These are phyloP conservation scores for Aspergillus hiratsukae DNA, from an alignment of 2,329 filamentous ascomycete genomes.

Conservation along the genomic window DNA sequence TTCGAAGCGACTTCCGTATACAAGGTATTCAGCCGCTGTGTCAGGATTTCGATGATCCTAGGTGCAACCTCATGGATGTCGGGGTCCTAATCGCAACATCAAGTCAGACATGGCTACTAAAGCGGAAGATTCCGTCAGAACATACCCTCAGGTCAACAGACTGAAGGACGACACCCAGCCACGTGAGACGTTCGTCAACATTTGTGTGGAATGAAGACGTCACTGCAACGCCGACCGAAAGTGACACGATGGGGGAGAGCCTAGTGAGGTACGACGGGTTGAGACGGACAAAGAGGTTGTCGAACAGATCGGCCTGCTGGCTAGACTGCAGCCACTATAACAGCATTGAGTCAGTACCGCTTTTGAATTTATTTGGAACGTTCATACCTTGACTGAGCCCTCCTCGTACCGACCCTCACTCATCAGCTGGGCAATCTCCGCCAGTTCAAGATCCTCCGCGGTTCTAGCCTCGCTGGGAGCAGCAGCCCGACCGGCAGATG, in stretches of 20 bases:
- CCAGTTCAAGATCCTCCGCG: constrained; percentile 38
- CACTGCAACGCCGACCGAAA: constrained; percentile 61
- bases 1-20: constrained; percentile 55
- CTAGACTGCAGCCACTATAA: constrained; percentile 58
- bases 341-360: constrained; percentile 15
- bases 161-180: constrained; percentile 54
- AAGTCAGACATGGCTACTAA: constrained; percentile 3
- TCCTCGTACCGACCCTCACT: constrained; percentile 39
- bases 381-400: constrained; percentile 41
- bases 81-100: constrained; percentile 36
- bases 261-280: constrained; percentile 53
- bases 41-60: constrained; percentile 57
- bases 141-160: constrained; percentile 52
- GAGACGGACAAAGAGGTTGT: constrained; percentile 55
- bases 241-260: constrained; percentile 54
- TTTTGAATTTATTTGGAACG: not conserved
- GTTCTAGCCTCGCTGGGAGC: constrained; percentile 17
- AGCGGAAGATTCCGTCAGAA: not conserved
- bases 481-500: constrained; percentile 8
- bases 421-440: constrained; percentile 40
- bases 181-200: constrained; percentile 52
- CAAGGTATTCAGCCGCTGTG: constrained; percentile 51
- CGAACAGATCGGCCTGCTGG: constrained; percentile 57
- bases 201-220: constrained; percentile 53
- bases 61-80: constrained; percentile 55